Conservation (phyloP, 352 stramenopile genomes). For the Phytophthora ohioensis region DNA sequence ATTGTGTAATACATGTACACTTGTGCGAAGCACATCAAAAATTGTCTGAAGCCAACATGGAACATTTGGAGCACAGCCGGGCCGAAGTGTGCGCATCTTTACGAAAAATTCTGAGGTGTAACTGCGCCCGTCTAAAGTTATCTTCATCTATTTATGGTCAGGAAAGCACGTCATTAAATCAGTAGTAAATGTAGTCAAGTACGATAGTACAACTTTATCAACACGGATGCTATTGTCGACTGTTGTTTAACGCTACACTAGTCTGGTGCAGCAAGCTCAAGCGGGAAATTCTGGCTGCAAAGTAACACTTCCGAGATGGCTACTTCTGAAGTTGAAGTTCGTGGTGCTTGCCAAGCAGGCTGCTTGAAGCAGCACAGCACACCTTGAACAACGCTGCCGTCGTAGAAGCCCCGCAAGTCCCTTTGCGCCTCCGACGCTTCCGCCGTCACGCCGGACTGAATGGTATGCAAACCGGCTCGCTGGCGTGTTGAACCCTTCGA, state of each 20-base stretch:
- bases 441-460: not conserved
- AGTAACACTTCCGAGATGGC: slow-evolving; percentile 12
- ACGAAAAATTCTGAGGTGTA: slow-evolving; percentile 2
- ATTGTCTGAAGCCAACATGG: not conserved
- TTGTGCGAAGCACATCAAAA: not conserved
- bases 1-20: too few species aligned
- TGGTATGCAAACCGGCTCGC: not conserved
- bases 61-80: slow-evolving; percentile 1
- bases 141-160: not conserved
- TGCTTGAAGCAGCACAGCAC: too few species aligned
- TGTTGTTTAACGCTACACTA: slow-evolving; percentile 1
- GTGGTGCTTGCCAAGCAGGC: slow-evolving; percentile 2
- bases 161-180: not conserved
- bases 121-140: not conserved
- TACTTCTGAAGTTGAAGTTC: slow-evolving; percentile 33
- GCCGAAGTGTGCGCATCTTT: slow-evolving; percentile 10
- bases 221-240: too few species aligned
- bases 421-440: too few species aligned
- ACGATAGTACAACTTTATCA: not conserved
- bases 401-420: too few species aligned
- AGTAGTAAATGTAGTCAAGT: not conserved
- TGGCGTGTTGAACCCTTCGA: slow-evolving; percentile 1
- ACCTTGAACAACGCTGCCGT: too few species aligned
- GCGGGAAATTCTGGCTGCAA: slow-evolving; percentile 16
- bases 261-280: slow-evolving; percentile 11